Conservation (phyloP, 2,329 filamentous ascomycete genomes). For the Colletotrichum sidae region DNA sequence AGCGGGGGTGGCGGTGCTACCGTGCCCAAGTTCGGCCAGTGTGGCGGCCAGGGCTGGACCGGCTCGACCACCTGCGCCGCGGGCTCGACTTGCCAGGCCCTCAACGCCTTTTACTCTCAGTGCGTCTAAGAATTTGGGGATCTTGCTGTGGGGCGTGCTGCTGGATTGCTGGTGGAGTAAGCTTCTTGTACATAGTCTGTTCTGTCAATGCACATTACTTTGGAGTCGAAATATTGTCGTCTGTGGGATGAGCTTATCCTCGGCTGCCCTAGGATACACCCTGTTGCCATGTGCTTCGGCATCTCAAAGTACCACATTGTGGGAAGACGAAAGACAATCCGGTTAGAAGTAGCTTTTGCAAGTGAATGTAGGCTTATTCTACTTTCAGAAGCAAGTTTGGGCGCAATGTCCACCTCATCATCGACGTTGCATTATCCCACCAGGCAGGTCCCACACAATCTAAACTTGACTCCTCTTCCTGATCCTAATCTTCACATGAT, state of each 20-base stretch:
- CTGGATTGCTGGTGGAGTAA: not conserved
- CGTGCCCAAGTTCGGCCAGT: conserved; percentile 50
- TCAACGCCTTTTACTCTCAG: conserved; percentile 56
- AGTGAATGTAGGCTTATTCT: too few species aligned
- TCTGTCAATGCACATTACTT: not conserved
- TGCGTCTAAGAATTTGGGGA: conserved; percentile 46
- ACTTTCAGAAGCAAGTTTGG: too few species aligned
- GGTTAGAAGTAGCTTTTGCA: too few species aligned
- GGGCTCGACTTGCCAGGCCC: conserved; percentile 49
- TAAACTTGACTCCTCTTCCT: not conserved
- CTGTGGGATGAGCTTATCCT: too few species aligned
- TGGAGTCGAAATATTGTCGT: not conserved
- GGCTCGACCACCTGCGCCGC: conserved; percentile 51
- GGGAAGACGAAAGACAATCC: too few species aligned
- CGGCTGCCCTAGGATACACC: not conserved
- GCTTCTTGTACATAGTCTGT: conserved; percentile 19
- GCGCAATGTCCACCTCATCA: too few species aligned
- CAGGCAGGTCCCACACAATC: not conserved
- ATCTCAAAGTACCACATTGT: not conserved
- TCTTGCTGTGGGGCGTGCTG: not conserved
- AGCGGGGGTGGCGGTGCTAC: conserved; percentile 32
- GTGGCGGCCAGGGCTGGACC: conserved; percentile 49
- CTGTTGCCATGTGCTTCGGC: not conserved
- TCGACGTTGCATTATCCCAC: too few species aligned
- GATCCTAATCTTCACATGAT: conserved; percentile 26